Conservation (phyloP, 108 stramenopile species). For the Cyclotella atomus region DNA sequence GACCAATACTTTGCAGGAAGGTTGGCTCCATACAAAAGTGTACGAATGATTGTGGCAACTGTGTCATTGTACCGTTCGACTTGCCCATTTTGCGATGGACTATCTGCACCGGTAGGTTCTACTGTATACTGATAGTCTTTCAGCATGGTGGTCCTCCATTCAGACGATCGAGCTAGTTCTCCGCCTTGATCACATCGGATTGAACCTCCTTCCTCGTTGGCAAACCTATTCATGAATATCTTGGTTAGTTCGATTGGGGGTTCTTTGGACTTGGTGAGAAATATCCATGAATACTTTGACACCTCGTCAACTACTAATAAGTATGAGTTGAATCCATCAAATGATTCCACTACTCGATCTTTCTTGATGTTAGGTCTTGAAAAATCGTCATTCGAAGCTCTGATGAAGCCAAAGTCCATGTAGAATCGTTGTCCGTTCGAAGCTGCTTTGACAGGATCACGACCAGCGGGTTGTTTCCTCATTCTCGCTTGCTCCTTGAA, state of each 20-base stretch:
- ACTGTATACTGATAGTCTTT: not conserved
- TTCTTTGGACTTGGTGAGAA: constrained; percentile 1
- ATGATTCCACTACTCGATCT: constrained; percentile 11
- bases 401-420: constrained; percentile 26
- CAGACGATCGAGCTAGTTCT: not conserved
- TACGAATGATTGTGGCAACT: not conserved
- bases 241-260: not conserved
- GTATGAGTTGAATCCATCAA: constrained; percentile 5
- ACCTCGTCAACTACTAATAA: not conserved
- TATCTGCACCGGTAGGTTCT: constrained; percentile 9
- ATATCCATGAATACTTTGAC: not conserved
- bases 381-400: constrained; percentile 10
- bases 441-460: not conserved
- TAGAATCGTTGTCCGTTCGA: constrained; percentile 4
- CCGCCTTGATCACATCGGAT: constrained; percentile 6
- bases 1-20: constrained; percentile 6
- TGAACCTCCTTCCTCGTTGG: not conserved
- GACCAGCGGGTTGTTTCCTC: not conserved
- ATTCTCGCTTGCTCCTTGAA: constrained; percentile 5
- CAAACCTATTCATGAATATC: not conserved
- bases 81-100: constrained; percentile 5
- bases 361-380: not conserved
- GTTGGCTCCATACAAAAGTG: not conserved
- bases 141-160: not conserved
- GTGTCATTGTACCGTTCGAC: not conserved